These are phyloP conservation scores for Colletotrichum eleusines DNA, from an alignment of 2,329 filamentous ascomycete species.

Conservation along the genomic window DNA sequence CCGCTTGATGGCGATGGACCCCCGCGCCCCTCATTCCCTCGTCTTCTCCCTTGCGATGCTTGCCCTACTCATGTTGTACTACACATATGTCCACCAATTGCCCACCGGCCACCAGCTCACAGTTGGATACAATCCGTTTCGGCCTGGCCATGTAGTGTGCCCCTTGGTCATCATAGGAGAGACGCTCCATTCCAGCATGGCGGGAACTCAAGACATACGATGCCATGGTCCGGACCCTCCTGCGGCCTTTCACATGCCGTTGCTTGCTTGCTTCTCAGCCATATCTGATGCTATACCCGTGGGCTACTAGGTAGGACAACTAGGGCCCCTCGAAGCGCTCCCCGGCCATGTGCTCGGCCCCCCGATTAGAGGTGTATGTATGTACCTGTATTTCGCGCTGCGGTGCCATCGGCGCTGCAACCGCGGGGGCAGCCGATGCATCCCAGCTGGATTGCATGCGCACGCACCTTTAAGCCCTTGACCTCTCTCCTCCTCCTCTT, in stretches of 20 bases:
- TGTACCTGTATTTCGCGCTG: not conserved
- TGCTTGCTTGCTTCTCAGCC: not conserved
- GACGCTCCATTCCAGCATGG: constrained; percentile 26
- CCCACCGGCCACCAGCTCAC: not conserved
- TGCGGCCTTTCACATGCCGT: constrained; percentile 34
- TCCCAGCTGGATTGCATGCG: constrained; percentile 19
- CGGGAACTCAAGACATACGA: constrained; percentile 33
- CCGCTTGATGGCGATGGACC: constrained; percentile 24
- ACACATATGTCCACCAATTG: not conserved
- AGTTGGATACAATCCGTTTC: not conserved
- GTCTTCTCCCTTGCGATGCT: not conserved
- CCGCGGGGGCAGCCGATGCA: constrained; percentile 28
- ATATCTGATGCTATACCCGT: not conserved
- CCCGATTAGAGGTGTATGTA: constrained; percentile 13
- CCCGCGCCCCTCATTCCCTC: not conserved
- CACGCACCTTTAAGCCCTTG: not conserved
- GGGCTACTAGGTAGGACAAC: constrained; percentile 3
- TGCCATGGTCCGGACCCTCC: constrained; percentile 1
- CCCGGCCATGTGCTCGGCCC: constrained; percentile 37
- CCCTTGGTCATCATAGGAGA: constrained; percentile 7
- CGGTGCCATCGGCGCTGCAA: constrained; percentile 11
- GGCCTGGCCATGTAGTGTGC: not conserved
- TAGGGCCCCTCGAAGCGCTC: constrained; percentile 6
- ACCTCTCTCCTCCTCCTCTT: too few species aligned
- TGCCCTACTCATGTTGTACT: not conserved